Evolutionary conservation across 495 filamentous ascomycete genomes (phyloP), one percentile per base, ranked within the genome.

Genomic region (Daldinia bambusicola): DNA sequence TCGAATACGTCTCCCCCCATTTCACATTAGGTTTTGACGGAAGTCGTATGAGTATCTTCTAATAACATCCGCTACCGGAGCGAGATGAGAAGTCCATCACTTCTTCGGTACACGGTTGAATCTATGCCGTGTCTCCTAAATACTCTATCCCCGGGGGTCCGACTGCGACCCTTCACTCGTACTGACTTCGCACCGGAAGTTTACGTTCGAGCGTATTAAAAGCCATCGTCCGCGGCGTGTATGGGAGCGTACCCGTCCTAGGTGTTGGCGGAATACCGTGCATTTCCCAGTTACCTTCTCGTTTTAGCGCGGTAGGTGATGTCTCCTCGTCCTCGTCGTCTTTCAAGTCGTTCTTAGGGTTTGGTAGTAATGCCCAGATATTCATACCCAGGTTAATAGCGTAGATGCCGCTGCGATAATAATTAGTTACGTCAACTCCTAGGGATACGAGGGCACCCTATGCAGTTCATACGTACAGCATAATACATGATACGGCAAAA

Each of bases 401-500:
- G 76, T 90, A 92, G 30, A 90, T 69, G 10, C 82, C 56, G 34
- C 90, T 86, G 12, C 43, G 40, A 34, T 7, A 10, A 45, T 0
- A 2, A 9, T 68, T 30, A 68, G 60, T 22, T 32, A 43, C 22
- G 12, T 16, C n/a, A 32, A 50, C 12, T 45, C 0, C 8, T 45
- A 3, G 34, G 37, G 38, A 62, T 70, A 63, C 69, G 52, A 56
- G 45, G 16, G 9, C 6, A 9, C n/a, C 26, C 26, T 26, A 26
- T 7, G 10, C 16, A 9, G 48, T 55, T 57, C 48, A 58, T 8
- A 82, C 92, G 78, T 82, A 96, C 93, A 90, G 79, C 81, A 95
- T 86, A 59, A 92, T 77, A 14, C 92, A 78, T 6, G 89, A 90
- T 5, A 89, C 84, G 6, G 88, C 91, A 75, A 95, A 96, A 2